A percentile compares a stretch with the other conserved stretches of the same genome.
These are phyloP conservation scores for Clohesyomyces aquaticus DNA, from an alignment of 495 filamentous ascomycete species.

Conservation along the genomic window DNA sequence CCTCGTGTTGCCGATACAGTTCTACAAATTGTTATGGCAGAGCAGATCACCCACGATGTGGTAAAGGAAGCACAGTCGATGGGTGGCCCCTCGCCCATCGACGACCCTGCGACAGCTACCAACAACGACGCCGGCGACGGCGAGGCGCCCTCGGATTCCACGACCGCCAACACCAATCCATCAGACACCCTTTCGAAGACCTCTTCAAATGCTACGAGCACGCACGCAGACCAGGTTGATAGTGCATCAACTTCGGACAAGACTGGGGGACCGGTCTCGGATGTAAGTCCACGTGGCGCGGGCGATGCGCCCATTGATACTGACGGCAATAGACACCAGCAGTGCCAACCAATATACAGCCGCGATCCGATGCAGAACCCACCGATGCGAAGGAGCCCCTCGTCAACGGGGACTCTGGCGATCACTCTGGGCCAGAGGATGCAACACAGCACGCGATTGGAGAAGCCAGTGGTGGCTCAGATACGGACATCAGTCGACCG, in stretches of 20 bases:
- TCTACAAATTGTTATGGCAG: slow-evolving; percentile 78
- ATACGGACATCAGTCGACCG: slow-evolving; percentile 61
- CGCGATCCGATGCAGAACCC: slow-evolving; percentile 31
- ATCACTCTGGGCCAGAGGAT: slow-evolving; percentile 32
- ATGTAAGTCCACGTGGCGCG: slow-evolving; percentile 9
- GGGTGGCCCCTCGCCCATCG: slow-evolving; percentile 71
- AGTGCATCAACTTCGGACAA: slow-evolving; percentile 12
- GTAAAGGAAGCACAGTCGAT: slow-evolving; percentile 77
- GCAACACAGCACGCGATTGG: slow-evolving; percentile 19
- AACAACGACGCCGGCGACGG: slow-evolving; percentile 62
- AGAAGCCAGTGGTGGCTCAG: slow-evolving; percentile 60
- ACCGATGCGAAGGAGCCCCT: slow-evolving; percentile 43
- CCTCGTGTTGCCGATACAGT: slow-evolving; percentile 51
- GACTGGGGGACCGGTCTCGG: slow-evolving; percentile 14
- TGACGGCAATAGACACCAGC: slow-evolving; percentile 15
- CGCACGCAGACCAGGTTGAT: slow-evolving; percentile 16
- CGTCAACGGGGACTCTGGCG: slow-evolving; percentile 39
- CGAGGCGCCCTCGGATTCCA: slow-evolving; percentile 53
- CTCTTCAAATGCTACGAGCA: slow-evolving; percentile 22
- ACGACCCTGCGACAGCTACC: slow-evolving; percentile 69
- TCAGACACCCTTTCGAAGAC: slow-evolving; percentile 17
- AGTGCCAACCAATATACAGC: slow-evolving; percentile 2
- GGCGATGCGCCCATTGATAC: slow-evolving; percentile 1
- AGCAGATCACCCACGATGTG: slow-evolving; percentile 76
- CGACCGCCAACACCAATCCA: slow-evolving; percentile 36